Conservation (phyloP, 306 rosid species). For the Hippophae gyantsensis region DNA sequence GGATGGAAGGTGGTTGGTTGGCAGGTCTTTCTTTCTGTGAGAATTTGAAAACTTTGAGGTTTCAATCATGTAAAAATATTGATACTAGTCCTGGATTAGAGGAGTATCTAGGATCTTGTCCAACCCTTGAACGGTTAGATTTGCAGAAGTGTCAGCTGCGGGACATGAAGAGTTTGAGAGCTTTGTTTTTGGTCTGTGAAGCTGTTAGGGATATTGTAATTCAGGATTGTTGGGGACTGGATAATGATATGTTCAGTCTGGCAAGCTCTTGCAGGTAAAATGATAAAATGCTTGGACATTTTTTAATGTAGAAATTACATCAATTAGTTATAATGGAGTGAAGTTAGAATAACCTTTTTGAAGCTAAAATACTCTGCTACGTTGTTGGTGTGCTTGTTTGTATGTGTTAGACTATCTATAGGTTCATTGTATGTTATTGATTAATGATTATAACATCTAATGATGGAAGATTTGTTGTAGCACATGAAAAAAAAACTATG, state of each 20-base stretch:
- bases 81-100: constrained; percentile 52
- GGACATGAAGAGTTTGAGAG: constrained; percentile 37
- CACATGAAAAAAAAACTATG: too few species aligned
- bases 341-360: too few species aligned
- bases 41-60: constrained; percentile 68
- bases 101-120: constrained; percentile 59
- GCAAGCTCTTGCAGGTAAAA: constrained; percentile 63
- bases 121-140: constrained; percentile 55
- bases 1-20: constrained; percentile 90
- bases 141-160: constrained; percentile 66
- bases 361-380: too few species aligned
- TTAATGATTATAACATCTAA: too few species aligned
- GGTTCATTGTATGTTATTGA: too few species aligned
- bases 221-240: constrained; percentile 84
- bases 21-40: constrained; percentile 64
- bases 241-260: constrained; percentile 38
- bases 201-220: constrained; percentile 55
- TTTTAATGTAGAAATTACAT: too few species aligned
- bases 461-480: too few species aligned
- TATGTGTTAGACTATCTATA: too few species aligned
- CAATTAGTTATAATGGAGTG: too few species aligned
- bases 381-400: too few species aligned
- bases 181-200: constrained; percentile 48
- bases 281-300: neutral
- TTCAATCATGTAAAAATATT: constrained; percentile 52